Conservation (phyloP, 805 yeast species). For the Schwanniomyces sp. region DNA sequence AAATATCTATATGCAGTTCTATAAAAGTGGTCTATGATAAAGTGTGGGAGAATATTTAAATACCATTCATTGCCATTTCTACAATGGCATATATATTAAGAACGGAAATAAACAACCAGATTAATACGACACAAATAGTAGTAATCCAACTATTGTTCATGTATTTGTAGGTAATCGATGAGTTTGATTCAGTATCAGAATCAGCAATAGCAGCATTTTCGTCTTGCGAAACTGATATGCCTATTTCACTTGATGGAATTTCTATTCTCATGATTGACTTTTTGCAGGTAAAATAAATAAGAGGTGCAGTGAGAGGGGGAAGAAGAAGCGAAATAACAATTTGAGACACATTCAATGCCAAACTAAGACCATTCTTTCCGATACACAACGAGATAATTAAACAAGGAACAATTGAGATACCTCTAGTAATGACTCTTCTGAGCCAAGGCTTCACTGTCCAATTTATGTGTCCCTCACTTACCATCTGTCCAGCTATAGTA, state of each 20-base stretch:
- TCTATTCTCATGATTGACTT: constrained; percentile 67
- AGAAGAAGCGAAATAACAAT: constrained; percentile 78
- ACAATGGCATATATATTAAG: constrained; percentile 64
- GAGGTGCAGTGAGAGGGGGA: constrained; percentile 83
- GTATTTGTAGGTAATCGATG: constrained; percentile 34
- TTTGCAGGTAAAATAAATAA: constrained; percentile 76
- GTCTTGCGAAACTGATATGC: constrained; percentile 3
- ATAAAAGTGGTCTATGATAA: not conserved
- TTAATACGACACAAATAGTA: constrained; percentile 47
- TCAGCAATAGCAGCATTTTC: not conserved
- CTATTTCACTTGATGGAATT: constrained; percentile 13
- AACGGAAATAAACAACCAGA: constrained; percentile 74
- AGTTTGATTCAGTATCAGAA: constrained; percentile 12
- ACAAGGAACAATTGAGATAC: constrained; percentile 81
- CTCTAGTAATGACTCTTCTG: constrained; percentile 74
- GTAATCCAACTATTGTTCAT: constrained; percentile 66
- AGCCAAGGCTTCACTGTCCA: constrained; percentile 84
- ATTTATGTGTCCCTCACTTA: constrained; percentile 83
- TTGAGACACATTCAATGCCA: constrained; percentile 82
- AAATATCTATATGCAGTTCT: not conserved
- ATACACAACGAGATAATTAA: constrained; percentile 66
- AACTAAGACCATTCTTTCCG: constrained; percentile 70
- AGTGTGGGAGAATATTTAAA: constrained; percentile 4
- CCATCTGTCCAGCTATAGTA: constrained; percentile 91
- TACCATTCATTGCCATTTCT: constrained; percentile 40